Conservation (phyloP, 169 alveolate species). For the Plasmodium gonderi region DNA sequence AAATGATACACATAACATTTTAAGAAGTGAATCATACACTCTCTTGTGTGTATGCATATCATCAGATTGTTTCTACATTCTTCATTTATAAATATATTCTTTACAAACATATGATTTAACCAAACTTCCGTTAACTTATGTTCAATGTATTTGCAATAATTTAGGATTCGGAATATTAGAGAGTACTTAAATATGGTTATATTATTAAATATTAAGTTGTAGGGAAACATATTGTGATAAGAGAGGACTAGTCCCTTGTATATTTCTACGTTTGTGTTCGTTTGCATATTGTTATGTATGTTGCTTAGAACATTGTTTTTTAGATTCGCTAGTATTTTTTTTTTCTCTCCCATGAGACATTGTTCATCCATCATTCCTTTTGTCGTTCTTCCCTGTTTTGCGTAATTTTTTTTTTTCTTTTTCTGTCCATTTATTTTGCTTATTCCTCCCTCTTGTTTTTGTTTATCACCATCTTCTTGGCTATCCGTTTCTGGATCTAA, state of each 20-base stretch:
- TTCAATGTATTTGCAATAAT: constrained; percentile 80
- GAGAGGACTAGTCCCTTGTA: constrained; percentile 51
- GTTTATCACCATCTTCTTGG: neutral
- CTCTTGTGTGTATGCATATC: constrained; percentile 78
- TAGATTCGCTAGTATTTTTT: neutral
- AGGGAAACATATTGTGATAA: constrained; percentile 73
- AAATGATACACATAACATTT: constrained; percentile 72
- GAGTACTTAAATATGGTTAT: constrained; percentile 77
- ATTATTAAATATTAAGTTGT: constrained; percentile 74
- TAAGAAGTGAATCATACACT: constrained; percentile 78
- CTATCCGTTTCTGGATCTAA: neutral
- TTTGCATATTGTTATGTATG: constrained; percentile 1
- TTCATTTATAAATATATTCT: constrained; percentile 76
- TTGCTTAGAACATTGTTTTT: neutral
- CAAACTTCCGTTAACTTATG: constrained; percentile 76
- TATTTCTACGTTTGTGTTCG: constrained; percentile 54
- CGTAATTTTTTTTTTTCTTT: constrained; percentile 14
- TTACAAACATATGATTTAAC: constrained; percentile 79
- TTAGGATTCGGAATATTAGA: constrained; percentile 70
- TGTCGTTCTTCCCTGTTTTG: neutral
- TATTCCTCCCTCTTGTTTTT: neutral
- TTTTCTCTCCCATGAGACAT: neutral
- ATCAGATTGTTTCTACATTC: constrained; percentile 77
- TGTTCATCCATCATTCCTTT: neutral
- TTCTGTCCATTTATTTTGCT: neutral